Conservation (phyloP, 768 basidiomycete genomes). For the Termitomyces heimii region DNA sequence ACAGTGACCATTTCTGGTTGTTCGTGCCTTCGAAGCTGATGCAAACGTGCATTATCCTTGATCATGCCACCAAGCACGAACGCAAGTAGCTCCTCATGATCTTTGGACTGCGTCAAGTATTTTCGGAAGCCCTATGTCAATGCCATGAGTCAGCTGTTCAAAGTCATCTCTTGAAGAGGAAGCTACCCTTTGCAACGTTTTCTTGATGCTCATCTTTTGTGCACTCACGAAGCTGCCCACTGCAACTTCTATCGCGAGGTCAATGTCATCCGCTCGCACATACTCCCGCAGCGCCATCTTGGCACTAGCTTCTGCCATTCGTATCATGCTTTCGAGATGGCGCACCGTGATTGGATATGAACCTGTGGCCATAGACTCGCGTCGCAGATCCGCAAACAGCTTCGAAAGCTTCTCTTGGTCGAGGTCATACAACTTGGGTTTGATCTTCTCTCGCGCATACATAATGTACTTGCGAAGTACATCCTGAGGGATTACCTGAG, state of each 20-base stretch:
- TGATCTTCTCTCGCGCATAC: constrained; percentile 92
- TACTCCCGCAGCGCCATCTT: constrained; percentile 98
- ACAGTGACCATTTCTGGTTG: constrained; percentile 76
- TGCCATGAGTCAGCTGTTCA: not conserved
- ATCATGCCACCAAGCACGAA: constrained; percentile 92
- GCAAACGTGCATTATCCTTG: constrained; percentile 86
- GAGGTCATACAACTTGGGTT: constrained; percentile 89
- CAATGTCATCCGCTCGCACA: constrained; percentile 93
- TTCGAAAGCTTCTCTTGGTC: constrained; percentile 93
- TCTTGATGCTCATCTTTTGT: constrained; percentile 98
- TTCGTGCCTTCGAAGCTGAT: constrained; percentile 70
- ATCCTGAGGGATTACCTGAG: constrained; percentile 94
- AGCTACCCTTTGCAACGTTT: constrained; percentile 88
- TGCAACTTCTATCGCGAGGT: constrained; percentile 93
- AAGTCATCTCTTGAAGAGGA: not conserved
- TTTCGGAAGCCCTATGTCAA: constrained; percentile 55
- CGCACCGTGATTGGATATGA: constrained; percentile 98
- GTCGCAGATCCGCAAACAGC: constrained; percentile 92
- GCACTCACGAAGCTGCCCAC: constrained; percentile 93
- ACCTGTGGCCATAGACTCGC: constrained; percentile 96
- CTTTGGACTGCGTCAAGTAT: constrained; percentile 92
- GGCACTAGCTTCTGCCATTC: constrained; percentile 97
- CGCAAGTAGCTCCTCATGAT: constrained; percentile 91
- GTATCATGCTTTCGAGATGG: constrained; percentile 98
- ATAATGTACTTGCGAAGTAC: constrained; percentile 97